These are phyloP conservation scores for Nitzschia inconspicua DNA, from an alignment of 108 stramenopile species.

Conservation along the genomic window DNA sequence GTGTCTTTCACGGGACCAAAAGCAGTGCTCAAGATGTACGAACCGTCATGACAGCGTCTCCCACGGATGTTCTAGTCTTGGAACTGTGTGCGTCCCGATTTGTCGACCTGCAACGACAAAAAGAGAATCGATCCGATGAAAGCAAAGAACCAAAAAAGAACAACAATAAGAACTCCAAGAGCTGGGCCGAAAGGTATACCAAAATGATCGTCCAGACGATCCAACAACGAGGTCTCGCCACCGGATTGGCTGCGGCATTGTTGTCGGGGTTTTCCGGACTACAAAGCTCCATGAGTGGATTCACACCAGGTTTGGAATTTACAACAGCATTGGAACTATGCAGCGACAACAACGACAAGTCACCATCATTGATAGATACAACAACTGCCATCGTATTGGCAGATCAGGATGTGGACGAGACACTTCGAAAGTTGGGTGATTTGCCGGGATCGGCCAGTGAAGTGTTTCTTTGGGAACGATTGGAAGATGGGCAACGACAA, in stretches of 20 bases:
- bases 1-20: slow-evolving; percentile 42
- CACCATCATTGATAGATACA: not conserved
- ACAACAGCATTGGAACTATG: slow-evolving; percentile 27
- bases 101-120: slow-evolving; percentile 31
- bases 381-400: slow-evolving; percentile 36
- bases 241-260: slow-evolving; percentile 34
- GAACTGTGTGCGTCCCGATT: slow-evolving; percentile 44
- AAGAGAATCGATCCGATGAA: too few relatives aligned
- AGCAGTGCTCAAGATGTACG: slow-evolving; percentile 32
- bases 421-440: slow-evolving; percentile 25
- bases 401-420: slow-evolving; percentile 43
- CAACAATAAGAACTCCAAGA: not conserved
- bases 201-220: slow-evolving; percentile 25
- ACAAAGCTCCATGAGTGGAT: slow-evolving; percentile 32
- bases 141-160: not conserved
- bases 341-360: too few relatives aligned
- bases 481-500: slow-evolving; percentile 1
- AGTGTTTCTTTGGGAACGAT: not conserved
- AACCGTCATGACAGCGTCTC: not conserved
- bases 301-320: slow-evolving; percentile 45
- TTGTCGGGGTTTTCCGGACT: slow-evolving; percentile 27
- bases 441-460: slow-evolving; percentile 27
- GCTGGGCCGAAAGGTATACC: slow-evolving; percentile 6
- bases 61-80: slow-evolving; percentile 25
- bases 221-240: slow-evolving; percentile 17